Evolutionary conservation across 208 protist genomes (phyloP).

Genomic region (Leishmania martiniquensis): DNA sequence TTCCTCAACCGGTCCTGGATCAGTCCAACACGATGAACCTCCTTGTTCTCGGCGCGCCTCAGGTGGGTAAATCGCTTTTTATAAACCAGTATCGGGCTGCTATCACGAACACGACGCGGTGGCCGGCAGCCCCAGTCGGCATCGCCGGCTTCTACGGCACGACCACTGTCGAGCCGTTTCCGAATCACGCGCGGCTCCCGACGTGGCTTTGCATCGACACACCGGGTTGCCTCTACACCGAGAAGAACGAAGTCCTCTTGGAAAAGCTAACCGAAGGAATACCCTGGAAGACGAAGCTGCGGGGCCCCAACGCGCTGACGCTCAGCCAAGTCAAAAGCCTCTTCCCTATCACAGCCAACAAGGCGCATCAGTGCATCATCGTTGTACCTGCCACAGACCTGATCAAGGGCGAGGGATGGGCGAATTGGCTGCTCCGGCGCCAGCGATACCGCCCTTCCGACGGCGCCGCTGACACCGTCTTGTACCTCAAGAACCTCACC

Average conservation of each 20-base stretch:
- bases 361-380: constrained; percentile 74
- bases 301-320: constrained; percentile 38
- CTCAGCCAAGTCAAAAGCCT: constrained; percentile 42
- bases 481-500: constrained; percentile 54
- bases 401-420: constrained; percentile 72
- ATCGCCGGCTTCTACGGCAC: constrained; percentile 85
- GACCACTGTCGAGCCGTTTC: constrained; percentile 69
- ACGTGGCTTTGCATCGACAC: constrained; percentile 86
- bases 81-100: constrained; percentile 76
- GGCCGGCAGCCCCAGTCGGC: constrained; percentile 77
- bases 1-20: constrained; percentile 18
- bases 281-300: constrained; percentile 73
- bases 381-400: constrained; percentile 76
- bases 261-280: constrained; percentile 60
- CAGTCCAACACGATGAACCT: constrained; percentile 54
- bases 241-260: constrained; percentile 37
- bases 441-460: constrained; percentile 47
- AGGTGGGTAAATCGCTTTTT: constrained; percentile 83
- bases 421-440: constrained; percentile 48
- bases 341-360: constrained; percentile 50
- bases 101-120: constrained; percentile 62
- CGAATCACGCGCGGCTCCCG: constrained; percentile 62
- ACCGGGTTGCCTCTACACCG: constrained; percentile 68
- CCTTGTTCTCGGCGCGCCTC: constrained; percentile 75
- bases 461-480: constrained; percentile 51